phyloP scores from a whole-genome alignment of 495 filamentous ascomycete genomes.

The Lasiosphaeria hispida region DNA sequence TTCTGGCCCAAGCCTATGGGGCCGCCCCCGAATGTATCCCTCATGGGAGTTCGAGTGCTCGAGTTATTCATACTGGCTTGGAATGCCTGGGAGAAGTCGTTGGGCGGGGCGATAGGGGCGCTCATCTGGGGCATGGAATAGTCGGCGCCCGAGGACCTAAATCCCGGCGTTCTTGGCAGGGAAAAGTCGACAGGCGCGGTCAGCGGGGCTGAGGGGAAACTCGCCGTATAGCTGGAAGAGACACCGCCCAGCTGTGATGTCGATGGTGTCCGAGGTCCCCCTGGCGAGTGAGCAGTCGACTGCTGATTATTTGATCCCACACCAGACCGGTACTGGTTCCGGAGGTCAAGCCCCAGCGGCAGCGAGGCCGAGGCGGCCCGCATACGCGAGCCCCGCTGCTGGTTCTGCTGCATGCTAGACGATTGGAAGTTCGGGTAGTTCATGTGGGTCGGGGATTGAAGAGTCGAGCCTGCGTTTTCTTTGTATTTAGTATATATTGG shows the following conservation, averaged over 20 bases:
- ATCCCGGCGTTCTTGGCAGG: slow-evolving; percentile 46
- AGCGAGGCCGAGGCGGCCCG: slow-evolving; percentile 48
- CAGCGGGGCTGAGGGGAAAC: slow-evolving; percentile 53
- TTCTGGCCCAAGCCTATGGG: slow-evolving; percentile 33
- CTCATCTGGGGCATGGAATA: slow-evolving; percentile 57
- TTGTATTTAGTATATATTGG: background rate
- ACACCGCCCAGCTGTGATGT: slow-evolving; percentile 39
- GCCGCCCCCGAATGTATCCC: slow-evolving; percentile 45
- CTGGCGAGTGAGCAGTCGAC: slow-evolving; percentile 39
- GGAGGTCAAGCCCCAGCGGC: slow-evolving; percentile 44
- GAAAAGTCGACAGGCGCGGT: slow-evolving; percentile 54
- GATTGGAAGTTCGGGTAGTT: slow-evolving; percentile 42
- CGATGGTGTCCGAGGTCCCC: slow-evolving; percentile 34
- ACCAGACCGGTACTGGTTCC: slow-evolving; percentile 49
- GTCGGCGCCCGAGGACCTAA: slow-evolving; percentile 40
- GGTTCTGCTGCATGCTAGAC: slow-evolving; percentile 40
- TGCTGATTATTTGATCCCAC: slow-evolving; percentile 40
- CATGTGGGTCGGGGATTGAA: slow-evolving; percentile 49
- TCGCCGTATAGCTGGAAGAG: slow-evolving; percentile 46
- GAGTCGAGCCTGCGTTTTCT: slow-evolving; percentile 35
- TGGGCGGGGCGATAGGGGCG: slow-evolving; percentile 52
- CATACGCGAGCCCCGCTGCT: slow-evolving; percentile 44
- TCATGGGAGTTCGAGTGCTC: slow-evolving; percentile 44
- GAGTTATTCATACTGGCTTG: slow-evolving; percentile 43
- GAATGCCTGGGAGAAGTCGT: slow-evolving; percentile 52